Evolutionary conservation across 768 basidiomycete genomes (phyloP).

Genomic region (Rickenella mellea): DNA sequence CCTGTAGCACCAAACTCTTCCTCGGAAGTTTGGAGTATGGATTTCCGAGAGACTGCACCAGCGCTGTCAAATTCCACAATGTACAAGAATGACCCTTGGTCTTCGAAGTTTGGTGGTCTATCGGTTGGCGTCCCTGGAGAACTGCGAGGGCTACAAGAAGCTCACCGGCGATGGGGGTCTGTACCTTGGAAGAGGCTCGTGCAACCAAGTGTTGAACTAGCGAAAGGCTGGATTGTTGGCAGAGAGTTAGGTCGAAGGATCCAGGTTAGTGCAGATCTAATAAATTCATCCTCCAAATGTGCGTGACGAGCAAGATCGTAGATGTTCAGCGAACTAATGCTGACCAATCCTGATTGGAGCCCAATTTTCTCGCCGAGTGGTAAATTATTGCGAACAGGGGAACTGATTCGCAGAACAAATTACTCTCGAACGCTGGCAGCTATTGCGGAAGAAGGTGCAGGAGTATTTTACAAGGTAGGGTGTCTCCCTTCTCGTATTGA

Average conservation of each 20-base stretch:
- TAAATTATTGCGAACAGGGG: constrained; percentile 60
- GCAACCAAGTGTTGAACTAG: constrained; percentile 64
- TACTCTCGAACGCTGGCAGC: constrained; percentile 66
- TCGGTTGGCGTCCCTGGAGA: constrained; percentile 90
- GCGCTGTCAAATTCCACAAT: constrained; percentile 63
- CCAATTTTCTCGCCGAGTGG: constrained; percentile 79
- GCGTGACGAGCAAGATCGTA: constrained; percentile 10
- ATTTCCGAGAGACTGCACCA: constrained; percentile 87
- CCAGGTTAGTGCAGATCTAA: constrained; percentile 33
- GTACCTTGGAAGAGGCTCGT: constrained; percentile 75
- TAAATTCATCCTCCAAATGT: background rate
- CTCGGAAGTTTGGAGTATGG: constrained; percentile 64
- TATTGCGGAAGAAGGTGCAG: constrained; percentile 70
- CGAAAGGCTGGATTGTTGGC: constrained; percentile 72
- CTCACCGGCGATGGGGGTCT: constrained; percentile 73
- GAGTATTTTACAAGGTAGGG: constrained; percentile 71
- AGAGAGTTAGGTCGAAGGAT: constrained; percentile 68
- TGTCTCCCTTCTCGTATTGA: constrained; percentile 8
- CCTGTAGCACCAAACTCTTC: constrained; percentile 27
- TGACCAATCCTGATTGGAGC: constrained; percentile 64
- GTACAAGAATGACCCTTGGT: constrained; percentile 49
- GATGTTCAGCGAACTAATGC: constrained; percentile 47
- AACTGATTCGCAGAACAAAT: constrained; percentile 60
- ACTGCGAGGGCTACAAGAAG: constrained; percentile 76
- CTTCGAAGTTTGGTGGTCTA: constrained; percentile 67